A percentile compares a stretch with the other conserved stretches of the same genome.
Evolutionary conservation across 495 filamentous ascomycete genomes (phyloP).

Genomic region (Staphylotrichum longicolle): DNA sequence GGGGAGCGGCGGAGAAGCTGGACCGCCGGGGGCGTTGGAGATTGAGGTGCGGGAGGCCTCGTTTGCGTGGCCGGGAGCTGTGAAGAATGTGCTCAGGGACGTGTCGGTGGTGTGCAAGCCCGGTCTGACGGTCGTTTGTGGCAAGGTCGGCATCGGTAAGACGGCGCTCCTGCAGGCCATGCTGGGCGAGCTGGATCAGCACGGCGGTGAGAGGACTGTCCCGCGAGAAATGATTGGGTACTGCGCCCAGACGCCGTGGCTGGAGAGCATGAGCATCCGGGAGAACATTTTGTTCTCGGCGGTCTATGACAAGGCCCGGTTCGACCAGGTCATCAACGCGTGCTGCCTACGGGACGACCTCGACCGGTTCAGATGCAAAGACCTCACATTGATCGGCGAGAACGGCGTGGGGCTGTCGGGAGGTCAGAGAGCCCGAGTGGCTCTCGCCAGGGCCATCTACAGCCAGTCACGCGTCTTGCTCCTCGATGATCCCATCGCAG

Average conservation of each 20-base stretch:
- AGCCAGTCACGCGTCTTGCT: slow-evolving; percentile 87
- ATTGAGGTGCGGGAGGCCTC: slow-evolving; percentile 61
- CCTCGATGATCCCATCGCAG: slow-evolving; percentile 92
- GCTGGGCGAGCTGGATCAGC: slow-evolving; percentile 72
- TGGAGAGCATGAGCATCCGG: slow-evolving; percentile 86
- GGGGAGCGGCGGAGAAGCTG: slow-evolving; percentile 18
- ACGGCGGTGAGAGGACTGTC: slow-evolving; percentile 54
- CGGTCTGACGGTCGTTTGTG: slow-evolving; percentile 63
- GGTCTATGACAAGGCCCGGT: slow-evolving; percentile 73
- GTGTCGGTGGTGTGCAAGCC: slow-evolving; percentile 58
- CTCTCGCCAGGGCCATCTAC: slow-evolving; percentile 90
- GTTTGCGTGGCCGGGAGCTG: slow-evolving; percentile 73
- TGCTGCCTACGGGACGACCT: slow-evolving; percentile 93
- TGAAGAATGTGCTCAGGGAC: slow-evolving; percentile 58
- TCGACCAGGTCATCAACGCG: slow-evolving; percentile 82
- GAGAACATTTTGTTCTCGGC: slow-evolving; percentile 81
- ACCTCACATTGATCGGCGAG: slow-evolving; percentile 92
- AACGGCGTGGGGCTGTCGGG: slow-evolving; percentile 94
- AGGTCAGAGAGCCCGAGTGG: slow-evolving; percentile 90
- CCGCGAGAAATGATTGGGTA: slow-evolving; percentile 73
- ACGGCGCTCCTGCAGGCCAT: slow-evolving; percentile 75
- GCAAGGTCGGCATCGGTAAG: slow-evolving; percentile 78
- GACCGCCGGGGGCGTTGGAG: slow-evolving; percentile 28
- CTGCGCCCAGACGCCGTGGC: slow-evolving; percentile 83
- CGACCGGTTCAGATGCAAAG: slow-evolving; percentile 82